phyloP scores from a whole-genome alignment of 371 early-diverging fungal genomes.

The Parasitella parasitica region DNA sequence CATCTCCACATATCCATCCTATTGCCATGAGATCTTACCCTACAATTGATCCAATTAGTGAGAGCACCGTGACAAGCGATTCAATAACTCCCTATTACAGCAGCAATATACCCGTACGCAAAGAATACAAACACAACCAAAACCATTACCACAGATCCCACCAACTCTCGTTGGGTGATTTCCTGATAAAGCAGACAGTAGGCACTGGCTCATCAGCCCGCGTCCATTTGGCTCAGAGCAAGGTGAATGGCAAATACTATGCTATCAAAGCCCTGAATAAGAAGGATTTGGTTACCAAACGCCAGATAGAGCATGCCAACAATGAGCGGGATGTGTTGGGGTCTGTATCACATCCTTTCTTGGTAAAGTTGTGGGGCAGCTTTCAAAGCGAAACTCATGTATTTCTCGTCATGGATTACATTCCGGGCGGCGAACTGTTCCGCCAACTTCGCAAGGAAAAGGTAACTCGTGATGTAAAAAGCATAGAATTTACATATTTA shows the following conservation, averaged over 20 bases:
- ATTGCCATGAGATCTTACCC: not conserved
- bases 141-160: not conserved
- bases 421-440: conserved; percentile 95
- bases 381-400: conserved; percentile 89
- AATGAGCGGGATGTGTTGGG: conserved; percentile 85
- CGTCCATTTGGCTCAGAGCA: conserved; percentile 60
- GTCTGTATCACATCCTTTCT: conserved; percentile 82
- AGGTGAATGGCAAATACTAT: conserved; percentile 46
- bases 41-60: not conserved
- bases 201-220: conserved; percentile 70
- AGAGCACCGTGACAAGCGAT: too few relatives aligned
- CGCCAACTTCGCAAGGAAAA: conserved; percentile 68
- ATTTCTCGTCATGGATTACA: conserved; percentile 94
- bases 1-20: conserved; percentile 13
- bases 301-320: conserved; percentile 87
- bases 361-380: conserved; percentile 87
- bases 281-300: conserved; percentile 89
- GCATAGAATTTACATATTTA: not conserved
- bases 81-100: too few relatives aligned
- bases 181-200: conserved; percentile 50
- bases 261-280: conserved; percentile 94
- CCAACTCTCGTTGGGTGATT: not conserved
- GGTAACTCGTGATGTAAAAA: too few relatives aligned
- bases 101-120: not conserved
- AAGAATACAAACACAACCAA: not conserved